phyloP scores from a whole-genome alignment of 2,329 filamentous ascomycete genomes.

The Epichloe coenophiala region DNA sequence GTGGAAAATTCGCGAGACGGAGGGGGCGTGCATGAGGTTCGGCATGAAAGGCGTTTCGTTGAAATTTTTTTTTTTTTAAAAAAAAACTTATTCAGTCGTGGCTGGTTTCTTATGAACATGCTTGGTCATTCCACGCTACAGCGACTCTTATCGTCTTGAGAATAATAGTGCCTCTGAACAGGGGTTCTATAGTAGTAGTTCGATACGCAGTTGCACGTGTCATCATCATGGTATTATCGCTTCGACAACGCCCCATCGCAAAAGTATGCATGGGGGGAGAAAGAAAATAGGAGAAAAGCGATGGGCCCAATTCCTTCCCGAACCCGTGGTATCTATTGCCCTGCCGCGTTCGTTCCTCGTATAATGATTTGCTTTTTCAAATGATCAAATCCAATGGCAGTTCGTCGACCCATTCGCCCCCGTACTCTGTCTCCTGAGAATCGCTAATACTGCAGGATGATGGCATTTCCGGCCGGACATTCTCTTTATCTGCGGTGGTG shows the following conservation, averaged over 20 bases:
- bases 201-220: no score
- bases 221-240: no score
- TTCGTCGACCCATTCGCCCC: slow-evolving; percentile 26
- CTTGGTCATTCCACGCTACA: no score
- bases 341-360: neutral
- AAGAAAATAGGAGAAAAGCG: neutral
- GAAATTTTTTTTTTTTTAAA: neutral
- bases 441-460: slow-evolving; percentile 4
- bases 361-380: slow-evolving; percentile 4
- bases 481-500: slow-evolving; percentile 14
- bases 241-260: no score
- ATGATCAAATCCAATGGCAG: slow-evolving; percentile 17
- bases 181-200: no score
- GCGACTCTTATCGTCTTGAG: no score
- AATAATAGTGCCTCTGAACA: no score
- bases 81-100: no score
- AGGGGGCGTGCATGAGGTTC: neutral
- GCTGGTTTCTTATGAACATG: no score
- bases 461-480: slow-evolving; percentile 5
- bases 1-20: neutral
- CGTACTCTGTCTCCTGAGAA: slow-evolving; percentile 26
- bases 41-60: neutral
- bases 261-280: no score
- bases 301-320: neutral
- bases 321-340: neutral